A percentile compares a stretch with the other conserved stretches of the same genome.
These are phyloP conservation scores for Arthrobotrys musiformis DNA, from an alignment of 2,329 filamentous ascomycete genomes.

Conservation along the genomic window DNA sequence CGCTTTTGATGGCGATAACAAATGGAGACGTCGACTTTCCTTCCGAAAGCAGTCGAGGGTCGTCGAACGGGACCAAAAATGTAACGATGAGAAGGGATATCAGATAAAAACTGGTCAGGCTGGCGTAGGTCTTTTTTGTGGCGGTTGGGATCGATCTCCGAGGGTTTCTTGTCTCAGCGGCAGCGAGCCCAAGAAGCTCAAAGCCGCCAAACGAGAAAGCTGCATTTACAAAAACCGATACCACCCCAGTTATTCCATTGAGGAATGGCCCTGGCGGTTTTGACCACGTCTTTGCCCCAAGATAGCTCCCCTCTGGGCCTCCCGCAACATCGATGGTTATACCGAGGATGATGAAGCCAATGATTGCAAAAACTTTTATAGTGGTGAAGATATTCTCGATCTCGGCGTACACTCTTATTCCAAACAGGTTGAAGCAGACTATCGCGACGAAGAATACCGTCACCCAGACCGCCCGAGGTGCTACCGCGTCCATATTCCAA, in stretches of 20 bases:
- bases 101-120: constrained; percentile 66
- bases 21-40: constrained; percentile 67
- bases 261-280: constrained; percentile 64
- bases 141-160: constrained; percentile 66
- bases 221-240: constrained; percentile 68
- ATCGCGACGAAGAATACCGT: constrained; percentile 69
- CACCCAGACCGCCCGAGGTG: constrained; percentile 67
- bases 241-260: constrained; percentile 67
- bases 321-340: constrained; percentile 63
- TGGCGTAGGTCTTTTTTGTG: constrained; percentile 67
- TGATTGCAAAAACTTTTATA: constrained; percentile 70
- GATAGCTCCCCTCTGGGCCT: constrained; percentile 62
- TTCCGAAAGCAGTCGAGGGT: constrained; percentile 62
- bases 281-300: constrained; percentile 62
- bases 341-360: constrained; percentile 69
- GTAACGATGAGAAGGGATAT: constrained; percentile 65
- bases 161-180: constrained; percentile 68
- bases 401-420: constrained; percentile 70
- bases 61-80: constrained; percentile 64
- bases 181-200: constrained; percentile 68
- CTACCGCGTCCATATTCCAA: constrained; percentile 66
- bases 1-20: constrained; percentile 72
- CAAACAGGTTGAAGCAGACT: constrained; percentile 68
- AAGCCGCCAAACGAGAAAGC: constrained; percentile 70
- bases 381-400: constrained; percentile 71